Percentiles rank a stretch among this genome's conserved stretches.
Evolutionary conservation across 179 eudicot genomes (phyloP).

Genomic region (Beta corolliflora): DNA sequence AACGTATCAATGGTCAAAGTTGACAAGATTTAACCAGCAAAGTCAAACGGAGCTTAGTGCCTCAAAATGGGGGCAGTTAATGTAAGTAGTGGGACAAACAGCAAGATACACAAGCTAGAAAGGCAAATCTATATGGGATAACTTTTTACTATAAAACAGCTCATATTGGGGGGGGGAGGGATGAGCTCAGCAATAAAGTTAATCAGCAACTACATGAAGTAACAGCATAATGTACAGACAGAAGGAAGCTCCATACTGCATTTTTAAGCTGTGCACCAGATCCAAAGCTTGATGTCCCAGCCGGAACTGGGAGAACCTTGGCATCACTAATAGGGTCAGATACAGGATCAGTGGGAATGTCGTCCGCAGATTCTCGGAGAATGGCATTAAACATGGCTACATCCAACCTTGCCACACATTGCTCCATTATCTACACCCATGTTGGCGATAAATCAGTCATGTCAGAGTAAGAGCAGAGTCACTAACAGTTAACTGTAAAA

Average conservation of each 20-base stretch:
- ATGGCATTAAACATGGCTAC: constrained; percentile 97
- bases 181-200: background rate
- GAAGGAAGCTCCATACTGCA: constrained; percentile 56
- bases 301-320: constrained; percentile 76
- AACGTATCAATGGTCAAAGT: background rate
- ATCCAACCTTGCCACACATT: constrained; percentile 82
- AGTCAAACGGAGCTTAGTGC: background rate
- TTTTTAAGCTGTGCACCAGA: constrained; percentile 96
- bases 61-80: background rate
- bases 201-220: background rate
- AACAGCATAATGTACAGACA: background rate
- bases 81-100: background rate
- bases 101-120: background rate
- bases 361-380: constrained; percentile 85
- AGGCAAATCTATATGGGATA: background rate
- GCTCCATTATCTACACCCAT: constrained; percentile 83
- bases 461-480: background rate
- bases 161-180: background rate
- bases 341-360: constrained; percentile 93
- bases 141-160: background rate
- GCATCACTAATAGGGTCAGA: constrained; percentile 87
- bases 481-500: background rate
- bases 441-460: background rate
- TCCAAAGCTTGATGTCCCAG: constrained; percentile 89
- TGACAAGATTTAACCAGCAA: background rate